Conservation (phyloP, 192 early-diverging fungal genomes). For the Coemansia erecta region DNA sequence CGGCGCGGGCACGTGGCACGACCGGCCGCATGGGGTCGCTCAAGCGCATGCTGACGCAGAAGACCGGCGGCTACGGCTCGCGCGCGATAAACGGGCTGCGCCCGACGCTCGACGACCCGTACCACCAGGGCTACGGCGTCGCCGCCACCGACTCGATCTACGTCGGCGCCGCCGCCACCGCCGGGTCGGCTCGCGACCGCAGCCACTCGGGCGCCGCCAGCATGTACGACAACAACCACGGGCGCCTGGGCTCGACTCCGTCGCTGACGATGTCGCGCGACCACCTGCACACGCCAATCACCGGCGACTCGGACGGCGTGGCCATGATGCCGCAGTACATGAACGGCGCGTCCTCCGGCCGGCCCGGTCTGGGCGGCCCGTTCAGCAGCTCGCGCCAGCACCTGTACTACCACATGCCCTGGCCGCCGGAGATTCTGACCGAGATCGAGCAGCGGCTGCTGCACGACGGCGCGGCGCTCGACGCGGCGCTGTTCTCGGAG, state of each 20-base stretch:
- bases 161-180: conserved; percentile 9
- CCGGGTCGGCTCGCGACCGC: background rate
- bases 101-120: conserved; percentile 40
- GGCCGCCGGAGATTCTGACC: conserved; percentile 54
- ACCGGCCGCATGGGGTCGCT: conserved; percentile 34
- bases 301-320: conserved; percentile 9
- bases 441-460: conserved; percentile 49
- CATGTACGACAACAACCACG: conserved; percentile 26
- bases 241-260: conserved; percentile 34
- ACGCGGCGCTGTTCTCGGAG: conserved; percentile 37
- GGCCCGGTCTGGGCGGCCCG: conserved; percentile 20
- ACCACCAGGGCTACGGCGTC: conserved; percentile 52
- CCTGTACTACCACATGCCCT: conserved; percentile 53
- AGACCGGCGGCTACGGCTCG: conserved; percentile 12
- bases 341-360: conserved; percentile 9
- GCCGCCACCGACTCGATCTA: conserved; percentile 35
- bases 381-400: conserved; percentile 28
- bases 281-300: conserved; percentile 41
- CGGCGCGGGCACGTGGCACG: conserved; percentile 1
- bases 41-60: conserved; percentile 51
- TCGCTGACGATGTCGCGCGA: conserved; percentile 46
- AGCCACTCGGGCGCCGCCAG: conserved; percentile 20
- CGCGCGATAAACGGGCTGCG: conserved; percentile 7
- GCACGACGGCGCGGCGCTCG: conserved; percentile 45
- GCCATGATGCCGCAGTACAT: conserved; percentile 9